Evolutionary conservation across 495 filamentous ascomycete genomes (phyloP), one percentile per base, ranked within the genome.

Genomic region (Trichoderma erinaceum): DNA sequence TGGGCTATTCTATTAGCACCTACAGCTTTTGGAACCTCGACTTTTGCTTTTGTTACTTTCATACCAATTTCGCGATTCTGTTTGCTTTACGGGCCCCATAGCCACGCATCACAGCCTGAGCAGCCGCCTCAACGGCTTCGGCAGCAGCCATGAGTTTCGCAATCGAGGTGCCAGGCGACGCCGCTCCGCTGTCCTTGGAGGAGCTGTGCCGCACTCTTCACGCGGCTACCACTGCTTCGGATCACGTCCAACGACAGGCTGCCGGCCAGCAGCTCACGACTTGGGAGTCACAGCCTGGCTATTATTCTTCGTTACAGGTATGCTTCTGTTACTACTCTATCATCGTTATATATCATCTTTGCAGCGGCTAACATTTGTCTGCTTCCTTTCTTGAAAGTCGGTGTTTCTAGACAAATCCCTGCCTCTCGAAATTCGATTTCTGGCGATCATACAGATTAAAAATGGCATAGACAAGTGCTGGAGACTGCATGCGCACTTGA

Each of bases 391-490:
- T 63, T 35, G 15, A 15, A 58, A 96, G 89, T 85, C 89, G 67
- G 84, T 89, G 8, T 97, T 92, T 74, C 78, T 96, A 63, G 90
- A 97, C 77, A 86, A 87, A 56, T 84, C 84, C 6, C 79, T 93
- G 0, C 91, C 92, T 13, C 72, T 82, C 16, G 88, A 93, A 71
- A 83, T 92, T 52, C 89, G 95, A 65, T 91, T 95, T 75, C 85
- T 97, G n/a, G 87, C 92, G 21, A 87, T 97, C 65, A 97, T 97
- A 69, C 91, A 96, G 73, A 80, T 99, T 66, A 97, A 97, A 75
- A 97, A 97, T 76, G 95, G 92, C 32, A 91, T 97, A 73, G 94
- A 97, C 72, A 92, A 90, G 75, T 92, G 91, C 75, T 99, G 95
- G 95, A 85, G 95, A 50, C 89, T 87, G 72, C 32, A 71, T 23